phyloP scores from a whole-genome alignment of 129 eudicot species.

The Saposhnikovia divaricata region DNA sequence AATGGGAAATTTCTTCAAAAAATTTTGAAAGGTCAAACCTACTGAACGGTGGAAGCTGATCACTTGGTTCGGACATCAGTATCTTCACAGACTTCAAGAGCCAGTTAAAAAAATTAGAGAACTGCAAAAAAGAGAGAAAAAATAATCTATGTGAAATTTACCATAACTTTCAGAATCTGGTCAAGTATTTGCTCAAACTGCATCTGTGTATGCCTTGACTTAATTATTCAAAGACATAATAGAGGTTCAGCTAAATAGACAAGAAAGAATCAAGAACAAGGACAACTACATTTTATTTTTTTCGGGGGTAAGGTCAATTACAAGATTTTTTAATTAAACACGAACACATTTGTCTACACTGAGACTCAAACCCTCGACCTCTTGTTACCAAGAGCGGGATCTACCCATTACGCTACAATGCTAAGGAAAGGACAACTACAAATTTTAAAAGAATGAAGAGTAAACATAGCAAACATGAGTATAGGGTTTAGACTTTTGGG shows the following conservation, averaged over 20 bases:
- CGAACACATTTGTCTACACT: neutral
- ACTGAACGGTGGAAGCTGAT: slow-evolving; percentile 65
- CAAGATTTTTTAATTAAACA: neutral
- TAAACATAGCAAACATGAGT: no score
- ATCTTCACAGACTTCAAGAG: slow-evolving; percentile 81
- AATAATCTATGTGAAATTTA: neutral
- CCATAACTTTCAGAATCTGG: neutral
- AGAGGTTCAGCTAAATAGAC: slow-evolving; percentile 5
- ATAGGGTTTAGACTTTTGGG: neutral
- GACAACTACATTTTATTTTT: neutral
- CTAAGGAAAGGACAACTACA: neutral
- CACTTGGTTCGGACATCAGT: slow-evolving; percentile 90
- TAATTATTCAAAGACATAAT: neutral
- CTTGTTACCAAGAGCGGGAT: neutral
- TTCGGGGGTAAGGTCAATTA: no score
- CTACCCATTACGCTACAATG: neutral
- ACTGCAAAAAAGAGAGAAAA: slow-evolving; percentile 41
- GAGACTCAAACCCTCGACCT: neutral
- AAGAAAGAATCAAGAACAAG: neutral
- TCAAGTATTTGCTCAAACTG: neutral
- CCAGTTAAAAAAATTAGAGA: slow-evolving; percentile 94
- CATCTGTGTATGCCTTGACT: neutral
- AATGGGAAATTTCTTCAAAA: neutral
- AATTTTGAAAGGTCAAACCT: slow-evolving; percentile 38
- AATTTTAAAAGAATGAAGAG: neutral